Evolutionary conservation across 768 basidiomycete species (phyloP).

Genomic region (Lactarius indigo): DNA sequence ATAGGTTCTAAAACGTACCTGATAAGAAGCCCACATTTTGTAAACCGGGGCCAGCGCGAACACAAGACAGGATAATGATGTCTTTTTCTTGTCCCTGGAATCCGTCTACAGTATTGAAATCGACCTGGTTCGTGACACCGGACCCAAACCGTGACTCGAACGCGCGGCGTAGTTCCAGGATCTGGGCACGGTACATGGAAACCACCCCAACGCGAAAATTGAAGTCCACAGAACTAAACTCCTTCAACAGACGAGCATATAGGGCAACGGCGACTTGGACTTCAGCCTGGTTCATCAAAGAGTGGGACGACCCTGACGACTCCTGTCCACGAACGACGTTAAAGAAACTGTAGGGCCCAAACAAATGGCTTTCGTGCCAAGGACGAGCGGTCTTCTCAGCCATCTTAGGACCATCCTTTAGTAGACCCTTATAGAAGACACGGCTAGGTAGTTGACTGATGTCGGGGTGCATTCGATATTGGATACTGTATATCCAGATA

Average conservation of each 20-base stretch:
- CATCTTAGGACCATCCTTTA: conserved; percentile 91
- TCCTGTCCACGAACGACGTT: conserved; percentile 73
- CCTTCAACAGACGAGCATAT: conserved; percentile 63
- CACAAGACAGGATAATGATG: conserved; percentile 95
- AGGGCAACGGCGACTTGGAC: conserved; percentile 71
- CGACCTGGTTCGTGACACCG: conserved; percentile 65
- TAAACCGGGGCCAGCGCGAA: conserved; percentile 85
- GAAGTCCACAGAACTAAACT: conserved; percentile 54
- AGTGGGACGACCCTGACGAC: conserved; percentile 54
- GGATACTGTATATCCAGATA: conserved; percentile 58
- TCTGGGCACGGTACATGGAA: conserved; percentile 93
- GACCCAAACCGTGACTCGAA: conserved; percentile 73
- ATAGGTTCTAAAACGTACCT: conserved; percentile 41
- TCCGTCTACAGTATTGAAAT: conserved; percentile 98
- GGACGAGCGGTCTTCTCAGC: conserved; percentile 70
- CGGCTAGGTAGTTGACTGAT: conserved; percentile 88
- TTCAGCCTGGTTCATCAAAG: conserved; percentile 74
- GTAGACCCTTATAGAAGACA: conserved; percentile 77
- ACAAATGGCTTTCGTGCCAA: conserved; percentile 79
- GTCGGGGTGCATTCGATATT: conserved; percentile 99
- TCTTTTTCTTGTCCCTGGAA: conserved; percentile 99
- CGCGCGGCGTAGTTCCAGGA: conserved; percentile 62
- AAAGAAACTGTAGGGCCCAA: conserved; percentile 88
- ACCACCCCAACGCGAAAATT: conserved; percentile 67
- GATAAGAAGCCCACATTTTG: conserved; percentile 84